These are phyloP conservation scores for Euclidium syriacum DNA, from an alignment of 345 rosid genomes.

Conservation along the genomic window DNA sequence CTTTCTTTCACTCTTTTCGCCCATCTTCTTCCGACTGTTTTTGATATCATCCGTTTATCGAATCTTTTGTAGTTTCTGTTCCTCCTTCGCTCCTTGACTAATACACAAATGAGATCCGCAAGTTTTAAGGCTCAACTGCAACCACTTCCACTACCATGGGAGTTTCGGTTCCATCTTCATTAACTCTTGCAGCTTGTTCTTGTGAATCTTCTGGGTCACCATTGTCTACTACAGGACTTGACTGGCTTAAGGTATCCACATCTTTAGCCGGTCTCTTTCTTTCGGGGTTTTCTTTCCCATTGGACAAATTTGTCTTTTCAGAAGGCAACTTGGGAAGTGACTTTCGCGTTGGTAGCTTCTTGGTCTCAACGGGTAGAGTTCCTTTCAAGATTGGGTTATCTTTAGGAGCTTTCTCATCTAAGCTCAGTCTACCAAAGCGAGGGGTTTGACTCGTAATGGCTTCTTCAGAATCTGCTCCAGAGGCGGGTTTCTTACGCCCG, in stretches of 20 bases:
- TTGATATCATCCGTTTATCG: background rate
- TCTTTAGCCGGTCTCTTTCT: conserved; percentile 26
- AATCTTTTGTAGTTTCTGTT: background rate
- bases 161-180: conserved; percentile 30
- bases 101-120: background rate
- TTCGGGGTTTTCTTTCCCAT: conserved; percentile 19
- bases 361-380: conserved; percentile 28
- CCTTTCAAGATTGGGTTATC: conserved; percentile 36
- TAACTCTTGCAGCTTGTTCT: background rate
- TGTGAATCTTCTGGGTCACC: background rate
- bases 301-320: conserved; percentile 39
- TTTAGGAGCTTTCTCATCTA: conserved; percentile 45
- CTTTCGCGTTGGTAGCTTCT: conserved; percentile 55
- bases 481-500: conserved; percentile 54
- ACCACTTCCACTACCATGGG: conserved; percentile 28
- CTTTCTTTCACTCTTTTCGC: too few relatives aligned
- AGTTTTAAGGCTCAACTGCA: conserved; percentile 21
- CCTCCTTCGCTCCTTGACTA: background rate
- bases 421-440: conserved; percentile 43
- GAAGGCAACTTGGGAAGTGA: conserved; percentile 82
- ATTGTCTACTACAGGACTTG: conserved; percentile 13
- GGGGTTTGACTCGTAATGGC: conserved; percentile 20
- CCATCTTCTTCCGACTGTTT: too few relatives aligned
- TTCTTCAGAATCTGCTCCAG: conserved; percentile 38
- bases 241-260: conserved; percentile 22